Evolutionary conservation across 208 protist species (phyloP), one percentile per base, ranked within the genome.

Genomic region (Acanthamoeba sp.): DNA sequence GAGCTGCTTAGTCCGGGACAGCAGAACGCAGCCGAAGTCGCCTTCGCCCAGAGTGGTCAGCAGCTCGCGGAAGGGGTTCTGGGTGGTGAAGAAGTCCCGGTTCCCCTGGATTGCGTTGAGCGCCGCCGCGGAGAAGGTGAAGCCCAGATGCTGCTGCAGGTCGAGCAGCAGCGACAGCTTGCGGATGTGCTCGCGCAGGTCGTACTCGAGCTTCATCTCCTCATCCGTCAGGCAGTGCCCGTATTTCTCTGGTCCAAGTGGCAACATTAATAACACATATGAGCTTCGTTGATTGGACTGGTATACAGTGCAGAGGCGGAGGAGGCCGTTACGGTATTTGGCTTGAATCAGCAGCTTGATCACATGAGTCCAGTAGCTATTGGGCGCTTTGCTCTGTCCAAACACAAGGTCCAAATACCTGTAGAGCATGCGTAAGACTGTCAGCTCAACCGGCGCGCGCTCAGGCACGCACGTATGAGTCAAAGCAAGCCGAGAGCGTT

Each of bases 271-370:
- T n/a, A n/a, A n/a, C n/a, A n/a, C n/a, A n/a, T n/a, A n/a, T n/a
- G n/a, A n/a, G n/a, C n/a, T n/a, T n/a, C n/a, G n/a, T n/a, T n/a
- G n/a, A n/a, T n/a, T n/a, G n/a, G n/a, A n/a, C n/a, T n/a, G n/a
- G n/a, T n/a, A n/a, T n/a, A n/a, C n/a, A n/a, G n/a, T n/a, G n/a
- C n/a, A n/a, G n/a, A n/a, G n/a, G n/a, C n/a, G n/a, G n/a, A n/a
- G n/a, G n/a, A n/a, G n/a, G n/a, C n/a, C n/a, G n/a, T 1, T 80
- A 80, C 71, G 71, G 71, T 80, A 80, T n/a, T 80, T 80, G 71
- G 71, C 71, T 27, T 80, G 71, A 24, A 80, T 80, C 36, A 80
- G 71, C 16, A 80, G 71, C 71, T 80, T 80, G 71, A 80, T 42
- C 27, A 80, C 38, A 24, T 80, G 71, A 18, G 34, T 9, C 71